Evolutionary conservation across 768 basidiomycete genomes (phyloP).

Genomic region (Rhodotorula babjevae): DNA sequence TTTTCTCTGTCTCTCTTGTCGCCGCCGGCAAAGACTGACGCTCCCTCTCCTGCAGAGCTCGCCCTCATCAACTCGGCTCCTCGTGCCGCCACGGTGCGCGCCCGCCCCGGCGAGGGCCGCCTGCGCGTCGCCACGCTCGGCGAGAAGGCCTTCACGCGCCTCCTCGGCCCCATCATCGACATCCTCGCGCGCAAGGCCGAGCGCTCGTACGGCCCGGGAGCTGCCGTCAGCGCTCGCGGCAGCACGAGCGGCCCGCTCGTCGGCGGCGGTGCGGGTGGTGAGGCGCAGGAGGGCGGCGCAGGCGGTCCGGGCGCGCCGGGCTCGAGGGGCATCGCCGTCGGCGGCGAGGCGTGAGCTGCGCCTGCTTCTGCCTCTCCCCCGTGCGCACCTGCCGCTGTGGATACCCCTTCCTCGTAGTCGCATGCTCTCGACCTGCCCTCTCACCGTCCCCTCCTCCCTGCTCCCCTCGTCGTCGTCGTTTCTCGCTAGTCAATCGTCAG

Average conservation of each 20-base stretch:
- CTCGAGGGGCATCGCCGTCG: background rate
- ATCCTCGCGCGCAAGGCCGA: constrained; percentile 43
- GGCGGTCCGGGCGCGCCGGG: background rate
- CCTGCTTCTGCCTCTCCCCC: background rate
- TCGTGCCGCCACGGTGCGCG: constrained; percentile 90
- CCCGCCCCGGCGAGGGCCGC: constrained; percentile 53
- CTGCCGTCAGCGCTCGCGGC: constrained; percentile 18
- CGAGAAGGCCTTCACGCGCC: constrained; percentile 84
- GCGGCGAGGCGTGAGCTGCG: background rate
- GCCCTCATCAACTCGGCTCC: constrained; percentile 82
- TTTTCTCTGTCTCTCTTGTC: background rate
- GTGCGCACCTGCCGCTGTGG: background rate
- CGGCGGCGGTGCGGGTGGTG: background rate
- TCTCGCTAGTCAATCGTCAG: too few relatives aligned
- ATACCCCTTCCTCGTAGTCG: too few relatives aligned
- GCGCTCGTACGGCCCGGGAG: constrained; percentile 33
- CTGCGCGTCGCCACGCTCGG: constrained; percentile 91
- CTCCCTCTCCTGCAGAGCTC: constrained; percentile 59
- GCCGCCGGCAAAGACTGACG: too few relatives aligned
- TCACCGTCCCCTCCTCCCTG: too few relatives aligned
- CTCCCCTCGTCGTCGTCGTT: too few relatives aligned
- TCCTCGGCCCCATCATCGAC: constrained; percentile 59
- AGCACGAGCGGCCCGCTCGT: background rate
- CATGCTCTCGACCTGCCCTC: too few relatives aligned
- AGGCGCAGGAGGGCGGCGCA: background rate